Percentiles rank a stretch among this genome's conserved stretches.
Evolutionary conservation across 257 asterid species (phyloP).

Genomic region (Ilex aquifolium): DNA sequence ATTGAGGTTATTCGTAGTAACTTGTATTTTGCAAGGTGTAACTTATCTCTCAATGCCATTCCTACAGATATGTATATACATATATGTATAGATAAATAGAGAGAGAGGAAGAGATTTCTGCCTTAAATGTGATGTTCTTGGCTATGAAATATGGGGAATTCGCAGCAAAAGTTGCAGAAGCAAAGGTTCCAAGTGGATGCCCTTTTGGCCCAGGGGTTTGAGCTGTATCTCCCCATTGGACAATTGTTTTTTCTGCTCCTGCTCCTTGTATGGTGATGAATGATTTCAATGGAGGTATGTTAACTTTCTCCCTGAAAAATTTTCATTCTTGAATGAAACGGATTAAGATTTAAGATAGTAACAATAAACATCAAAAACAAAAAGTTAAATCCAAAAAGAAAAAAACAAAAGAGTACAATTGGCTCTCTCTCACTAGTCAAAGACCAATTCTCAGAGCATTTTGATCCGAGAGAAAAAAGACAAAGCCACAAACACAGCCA

Average conservation of each 20-base stretch:
- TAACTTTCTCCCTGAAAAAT: conserved; percentile 69
- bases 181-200: conserved; percentile 73
- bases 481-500: conserved; percentile 5
- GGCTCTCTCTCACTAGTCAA: neutral
- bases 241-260: conserved; percentile 72
- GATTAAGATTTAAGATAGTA: neutral
- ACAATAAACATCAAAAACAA: neutral
- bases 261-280: conserved; percentile 71
- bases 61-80: too few species aligned
- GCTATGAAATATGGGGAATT: conserved; percentile 80
- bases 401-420: too few species aligned
- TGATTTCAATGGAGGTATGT: conserved; percentile 53
- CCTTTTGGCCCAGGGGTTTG: conserved; percentile 67
- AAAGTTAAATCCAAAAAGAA: conserved; percentile 1
- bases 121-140: conserved; percentile 81
- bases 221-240: conserved; percentile 89
- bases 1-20: too few species aligned
- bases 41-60: too few species aligned
- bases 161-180: conserved; percentile 89
- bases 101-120: conserved; percentile 2
- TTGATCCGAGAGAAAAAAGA: neutral
- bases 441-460: neutral
- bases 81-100: too few species aligned
- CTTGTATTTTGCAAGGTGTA: too few species aligned
- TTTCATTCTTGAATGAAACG: neutral